A percentile compares a stretch with the other conserved stretches of the same genome.
These are phyloP conservation scores for Plantago ovata DNA, from an alignment of 257 asterid species.

Conservation along the genomic window DNA sequence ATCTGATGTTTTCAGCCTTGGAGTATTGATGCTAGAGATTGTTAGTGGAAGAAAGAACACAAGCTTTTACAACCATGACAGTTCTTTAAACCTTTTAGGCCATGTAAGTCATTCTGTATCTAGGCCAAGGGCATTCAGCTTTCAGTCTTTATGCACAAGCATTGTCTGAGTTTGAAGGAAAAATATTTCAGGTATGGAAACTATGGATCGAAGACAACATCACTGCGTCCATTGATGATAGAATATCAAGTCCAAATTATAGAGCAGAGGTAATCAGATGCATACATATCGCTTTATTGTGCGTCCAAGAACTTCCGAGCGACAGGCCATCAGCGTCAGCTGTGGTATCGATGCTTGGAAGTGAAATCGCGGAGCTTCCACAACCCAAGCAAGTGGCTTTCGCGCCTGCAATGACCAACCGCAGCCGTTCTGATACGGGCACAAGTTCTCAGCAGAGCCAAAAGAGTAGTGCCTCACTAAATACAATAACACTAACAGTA, in stretches of 20 bases:
- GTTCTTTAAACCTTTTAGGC: constrained; percentile 45
- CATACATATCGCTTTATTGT: constrained; percentile 32
- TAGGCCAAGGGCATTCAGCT: too few species aligned
- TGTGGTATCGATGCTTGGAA: constrained; percentile 34
- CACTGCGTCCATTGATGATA: constrained; percentile 24
- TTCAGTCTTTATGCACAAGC: too few species aligned
- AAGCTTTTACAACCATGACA: constrained; percentile 26
- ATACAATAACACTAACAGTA: not conserved
- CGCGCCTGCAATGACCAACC: not conserved
- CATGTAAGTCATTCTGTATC: constrained; percentile 33
- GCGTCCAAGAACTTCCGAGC: constrained; percentile 29
- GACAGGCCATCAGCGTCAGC: constrained; percentile 28
- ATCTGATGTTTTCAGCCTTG: constrained; percentile 63
- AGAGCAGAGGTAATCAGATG: constrained; percentile 23
- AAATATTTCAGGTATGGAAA: constrained; percentile 32
- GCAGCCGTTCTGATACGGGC: not conserved
- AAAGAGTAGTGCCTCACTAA: constrained; percentile 4
- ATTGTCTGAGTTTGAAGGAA: not conserved
- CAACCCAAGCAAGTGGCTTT: constrained; percentile 31
- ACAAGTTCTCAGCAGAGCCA: constrained; percentile 5
- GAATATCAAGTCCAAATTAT: constrained; percentile 12
- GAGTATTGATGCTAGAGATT: constrained; percentile 62
- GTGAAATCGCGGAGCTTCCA: constrained; percentile 32
- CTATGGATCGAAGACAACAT: constrained; percentile 30
- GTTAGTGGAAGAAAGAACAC: constrained; percentile 49